Evolutionary conservation across 2,329 filamentous ascomycete species (phyloP).

Genomic region (Colletotrichum gigasporum): DNA sequence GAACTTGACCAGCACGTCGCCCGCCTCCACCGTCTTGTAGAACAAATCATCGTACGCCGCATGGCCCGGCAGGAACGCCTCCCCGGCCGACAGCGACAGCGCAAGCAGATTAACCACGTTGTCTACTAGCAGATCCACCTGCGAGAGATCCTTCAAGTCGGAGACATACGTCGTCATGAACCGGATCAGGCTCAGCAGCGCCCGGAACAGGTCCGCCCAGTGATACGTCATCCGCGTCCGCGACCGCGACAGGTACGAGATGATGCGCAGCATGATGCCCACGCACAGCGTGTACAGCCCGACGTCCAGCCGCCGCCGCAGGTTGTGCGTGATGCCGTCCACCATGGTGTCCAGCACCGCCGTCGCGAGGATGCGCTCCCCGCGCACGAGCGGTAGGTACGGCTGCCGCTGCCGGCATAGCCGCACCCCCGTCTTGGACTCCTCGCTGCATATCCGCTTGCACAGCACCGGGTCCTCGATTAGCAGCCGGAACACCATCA

Average conservation of each 20-base stretch:
- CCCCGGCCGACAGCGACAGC: conserved; percentile 84
- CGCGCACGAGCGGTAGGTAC: conserved; percentile 78
- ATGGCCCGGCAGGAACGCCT: conserved; percentile 88
- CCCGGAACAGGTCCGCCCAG: conserved; percentile 95
- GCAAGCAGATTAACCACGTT: conserved; percentile 85
- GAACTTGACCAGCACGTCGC: conserved; percentile 84
- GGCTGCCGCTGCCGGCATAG: conserved; percentile 91
- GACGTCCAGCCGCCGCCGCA: conserved; percentile 85
- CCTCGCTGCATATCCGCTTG: conserved; percentile 85
- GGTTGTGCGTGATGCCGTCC: conserved; percentile 93
- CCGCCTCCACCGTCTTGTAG: conserved; percentile 96
- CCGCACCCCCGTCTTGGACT: conserved; percentile 77
- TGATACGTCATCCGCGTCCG: conserved; percentile 87
- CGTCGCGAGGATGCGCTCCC: conserved; percentile 78
- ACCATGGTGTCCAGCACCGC: conserved; percentile 87
- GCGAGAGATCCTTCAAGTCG: conserved; percentile 75
- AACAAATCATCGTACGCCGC: conserved; percentile 95
- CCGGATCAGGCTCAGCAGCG: conserved; percentile 84
- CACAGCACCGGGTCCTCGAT: conserved; percentile 86
- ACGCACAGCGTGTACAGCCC: conserved; percentile 85
- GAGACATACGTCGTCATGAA: conserved; percentile 89
- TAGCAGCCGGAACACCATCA: conserved; percentile 86
- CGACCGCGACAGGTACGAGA: conserved; percentile 85
- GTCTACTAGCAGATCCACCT: conserved; percentile 79
- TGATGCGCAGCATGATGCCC: conserved; percentile 81